These are phyloP conservation scores for Harringtonia aguacate DNA, from an alignment of 2,329 filamentous ascomycete species.

Conservation along the genomic window DNA sequence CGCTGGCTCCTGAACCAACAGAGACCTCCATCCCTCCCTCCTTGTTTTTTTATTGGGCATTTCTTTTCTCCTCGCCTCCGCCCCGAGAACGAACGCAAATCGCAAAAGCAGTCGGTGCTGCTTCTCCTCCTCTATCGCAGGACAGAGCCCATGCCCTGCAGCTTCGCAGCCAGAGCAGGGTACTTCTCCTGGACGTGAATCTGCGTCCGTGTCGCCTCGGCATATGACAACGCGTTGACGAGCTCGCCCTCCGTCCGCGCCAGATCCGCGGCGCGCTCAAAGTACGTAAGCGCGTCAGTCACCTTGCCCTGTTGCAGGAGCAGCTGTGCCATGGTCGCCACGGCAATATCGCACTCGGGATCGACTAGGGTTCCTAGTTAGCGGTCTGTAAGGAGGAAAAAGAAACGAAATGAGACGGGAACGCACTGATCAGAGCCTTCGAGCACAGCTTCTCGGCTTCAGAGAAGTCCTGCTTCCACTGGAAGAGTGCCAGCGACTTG, in stretches of 20 bases:
- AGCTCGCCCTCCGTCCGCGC: slow-evolving; percentile 92
- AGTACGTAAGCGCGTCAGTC: slow-evolving; percentile 88
- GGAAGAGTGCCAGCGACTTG: slow-evolving; percentile 93
- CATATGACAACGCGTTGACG: slow-evolving; percentile 91
- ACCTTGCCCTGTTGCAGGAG: slow-evolving; percentile 97
- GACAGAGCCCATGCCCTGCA: slow-evolving; percentile 42
- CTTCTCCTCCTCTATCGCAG: slow-evolving; percentile 18
- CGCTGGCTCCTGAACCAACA: no score
- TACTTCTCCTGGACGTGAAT: slow-evolving; percentile 86
- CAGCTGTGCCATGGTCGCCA: slow-evolving; percentile 96
- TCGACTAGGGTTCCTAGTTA: slow-evolving; percentile 61
- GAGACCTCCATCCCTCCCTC: no score
- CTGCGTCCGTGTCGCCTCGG: slow-evolving; percentile 92
- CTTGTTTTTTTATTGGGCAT: no score
- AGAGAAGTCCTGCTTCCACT: slow-evolving; percentile 94
- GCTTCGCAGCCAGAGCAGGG: slow-evolving; percentile 63
- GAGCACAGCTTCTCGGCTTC: slow-evolving; percentile 95
- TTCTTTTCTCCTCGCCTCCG: not conserved
- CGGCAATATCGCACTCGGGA: slow-evolving; percentile 96
- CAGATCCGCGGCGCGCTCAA: slow-evolving; percentile 90
- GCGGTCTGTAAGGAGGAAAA: not conserved
- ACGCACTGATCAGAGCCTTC: slow-evolving; percentile 84
- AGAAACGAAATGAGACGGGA: no score
- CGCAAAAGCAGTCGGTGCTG: not conserved
- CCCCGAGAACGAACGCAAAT: not conserved